These are phyloP conservation scores for Calcarisporium arbuscula DNA, from an alignment of 2,329 filamentous ascomycete species.

Conservation along the genomic window DNA sequence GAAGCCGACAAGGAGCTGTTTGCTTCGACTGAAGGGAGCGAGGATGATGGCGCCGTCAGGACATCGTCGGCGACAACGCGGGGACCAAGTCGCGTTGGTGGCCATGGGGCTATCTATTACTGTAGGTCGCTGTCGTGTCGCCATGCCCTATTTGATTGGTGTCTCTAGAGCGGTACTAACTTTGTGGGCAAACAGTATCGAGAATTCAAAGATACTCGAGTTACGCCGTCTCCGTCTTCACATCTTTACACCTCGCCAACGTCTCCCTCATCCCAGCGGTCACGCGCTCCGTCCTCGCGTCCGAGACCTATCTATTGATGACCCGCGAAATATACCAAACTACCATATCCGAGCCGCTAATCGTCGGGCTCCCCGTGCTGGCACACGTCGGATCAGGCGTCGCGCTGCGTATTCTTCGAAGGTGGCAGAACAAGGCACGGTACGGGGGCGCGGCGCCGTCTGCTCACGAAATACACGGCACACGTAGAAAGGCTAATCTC, in stretches of 20 bases:
- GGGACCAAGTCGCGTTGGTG: conserved; percentile 51
- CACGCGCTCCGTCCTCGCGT: conserved; percentile 64
- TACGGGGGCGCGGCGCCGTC: conserved; percentile 66
- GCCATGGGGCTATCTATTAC: conserved; percentile 70
- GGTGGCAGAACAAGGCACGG: conserved; percentile 61
- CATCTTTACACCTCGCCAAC: conserved; percentile 70
- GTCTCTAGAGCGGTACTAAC: conserved; percentile 2
- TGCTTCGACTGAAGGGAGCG: conserved; percentile 30
- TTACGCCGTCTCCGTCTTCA: conserved; percentile 74
- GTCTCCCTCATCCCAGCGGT: conserved; percentile 74
- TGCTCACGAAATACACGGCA: conserved; percentile 34
- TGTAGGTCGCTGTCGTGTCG: conserved; percentile 40
- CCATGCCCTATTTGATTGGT: background rate
- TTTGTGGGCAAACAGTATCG: conserved; percentile 15
- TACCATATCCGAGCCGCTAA: conserved; percentile 67
- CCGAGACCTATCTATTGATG: conserved; percentile 83
- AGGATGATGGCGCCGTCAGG: conserved; percentile 24
- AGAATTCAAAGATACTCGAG: conserved; percentile 84
- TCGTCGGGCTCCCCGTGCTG: conserved; percentile 68
- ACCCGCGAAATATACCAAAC: conserved; percentile 91
- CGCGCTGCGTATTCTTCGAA: conserved; percentile 67
- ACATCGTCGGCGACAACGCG: conserved; percentile 38
- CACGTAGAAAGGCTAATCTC: conserved; percentile 21
- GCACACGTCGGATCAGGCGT: conserved; percentile 74
- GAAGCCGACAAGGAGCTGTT: conserved; percentile 18